A percentile compares a stretch with the other conserved stretches of the same genome.
These are phyloP conservation scores for Solanum gandarillasii DNA, from an alignment of 257 asterid genomes.

Conservation along the genomic window DNA sequence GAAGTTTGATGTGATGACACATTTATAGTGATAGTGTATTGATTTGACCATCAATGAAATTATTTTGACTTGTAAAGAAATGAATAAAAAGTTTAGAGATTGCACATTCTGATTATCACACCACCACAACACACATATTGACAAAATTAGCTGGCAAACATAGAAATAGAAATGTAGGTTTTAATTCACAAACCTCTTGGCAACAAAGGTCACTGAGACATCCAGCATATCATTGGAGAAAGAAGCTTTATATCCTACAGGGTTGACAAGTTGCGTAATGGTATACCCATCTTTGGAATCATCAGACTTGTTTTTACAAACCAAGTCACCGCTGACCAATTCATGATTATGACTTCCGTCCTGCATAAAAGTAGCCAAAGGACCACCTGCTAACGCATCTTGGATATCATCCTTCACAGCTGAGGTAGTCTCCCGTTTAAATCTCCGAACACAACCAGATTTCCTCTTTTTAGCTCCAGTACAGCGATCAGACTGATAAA, in stretches of 20 bases:
- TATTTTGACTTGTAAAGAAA: background rate
- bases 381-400: conserved; percentile 13
- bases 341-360: conserved; percentile 21
- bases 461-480: conserved; percentile 83
- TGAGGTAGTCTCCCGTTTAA: conserved; percentile 44
- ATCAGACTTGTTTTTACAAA: conserved; percentile 26
- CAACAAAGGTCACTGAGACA: conserved; percentile 60
- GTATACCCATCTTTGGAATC: conserved; percentile 37
- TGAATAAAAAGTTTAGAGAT: background rate
- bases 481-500: conserved; percentile 40
- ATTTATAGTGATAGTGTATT: background rate
- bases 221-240: conserved; percentile 45
- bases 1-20: background rate
- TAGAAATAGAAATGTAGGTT: conserved; percentile 3
- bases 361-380: conserved; percentile 18
- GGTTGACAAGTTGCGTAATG: conserved; percentile 61
- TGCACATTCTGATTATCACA: background rate
- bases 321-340: conserved; percentile 11
- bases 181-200: conserved; percentile 59
- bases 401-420: conserved; percentile 18
- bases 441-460: conserved; percentile 84
- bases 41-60: background rate
- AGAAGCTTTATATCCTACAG: conserved; percentile 54
- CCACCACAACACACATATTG: background rate
- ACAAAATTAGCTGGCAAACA: background rate